Evolutionary conservation across 2,329 filamentous ascomycete genomes (phyloP), one percentile per base, ranked within the genome.

Genomic region (Laburnicola sp.): DNA sequence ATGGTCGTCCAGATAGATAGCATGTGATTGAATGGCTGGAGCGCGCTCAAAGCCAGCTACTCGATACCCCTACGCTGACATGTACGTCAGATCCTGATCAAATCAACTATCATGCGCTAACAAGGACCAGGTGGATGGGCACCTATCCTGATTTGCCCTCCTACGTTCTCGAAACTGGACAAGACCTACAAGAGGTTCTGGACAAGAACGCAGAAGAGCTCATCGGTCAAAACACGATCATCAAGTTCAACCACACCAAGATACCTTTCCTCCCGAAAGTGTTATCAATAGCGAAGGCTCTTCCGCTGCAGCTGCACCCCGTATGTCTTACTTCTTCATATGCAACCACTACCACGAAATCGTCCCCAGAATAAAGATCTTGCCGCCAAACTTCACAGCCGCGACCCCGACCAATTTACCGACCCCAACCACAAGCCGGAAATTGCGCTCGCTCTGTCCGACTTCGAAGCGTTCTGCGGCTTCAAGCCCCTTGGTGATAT

Each of bases 391-490:
- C 78, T 91, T 2, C 86, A 91, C 72, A 67, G 79, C 47, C 69
- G 83, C 57, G 78, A 89, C 47, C 86, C 87, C 0, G 71, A 82
- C 2, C 80, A 83, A 50, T 91, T 88, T 68, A 82, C 82, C 1
- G 87, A 92, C 58, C 75, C 81, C 2, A 91, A 91, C 68, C 87
- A 91, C 76, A 91, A 91, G 72, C 88, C 88, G 1, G 88, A 92
- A 66, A 91, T 92, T 46, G 87, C 88, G 0, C 76, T 92, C 1
- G 87, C 88, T 0, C 73, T 91, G 1, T 79, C 81, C 9, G 81
- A 84, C 22, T 91, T 92, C 61, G 87, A 91, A 68, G 84, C 87
- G 0, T 91, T 92, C 60, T 86, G 84, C 7, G 88, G 88, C 4
- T 91, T 86, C 76, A 91, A 89, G 64, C 83, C 86, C 0, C 74